A percentile compares a stretch with the other conserved stretches of the same genome.
Conservation (phyloP, 345 rosid genomes). For the Sonneratia alba region DNA sequence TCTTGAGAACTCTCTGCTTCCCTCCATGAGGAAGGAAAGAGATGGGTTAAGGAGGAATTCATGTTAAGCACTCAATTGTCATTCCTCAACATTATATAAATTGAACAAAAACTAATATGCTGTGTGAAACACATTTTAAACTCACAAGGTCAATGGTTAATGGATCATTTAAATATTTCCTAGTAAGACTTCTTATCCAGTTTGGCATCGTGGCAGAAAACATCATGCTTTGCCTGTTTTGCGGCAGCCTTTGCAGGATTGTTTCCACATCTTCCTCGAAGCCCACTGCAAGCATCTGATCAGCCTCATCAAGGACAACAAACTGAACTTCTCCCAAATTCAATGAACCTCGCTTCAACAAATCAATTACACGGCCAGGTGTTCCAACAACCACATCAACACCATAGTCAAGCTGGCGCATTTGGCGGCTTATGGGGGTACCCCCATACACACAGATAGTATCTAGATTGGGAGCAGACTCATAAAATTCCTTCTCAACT, state of each 20-base stretch:
- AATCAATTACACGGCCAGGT: conserved; percentile 92
- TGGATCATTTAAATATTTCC: conserved; percentile 63
- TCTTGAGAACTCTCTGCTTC: background rate
- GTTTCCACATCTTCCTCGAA: conserved; percentile 88
- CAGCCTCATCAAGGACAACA: conserved; percentile 92
- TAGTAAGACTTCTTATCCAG: conserved; percentile 69
- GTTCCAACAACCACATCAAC: conserved; percentile 90
- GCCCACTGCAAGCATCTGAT: conserved; percentile 97
- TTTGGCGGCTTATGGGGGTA: conserved; percentile 61
- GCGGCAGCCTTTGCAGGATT: conserved; percentile 60
- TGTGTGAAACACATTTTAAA: background rate
- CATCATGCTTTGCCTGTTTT: conserved; percentile 77
- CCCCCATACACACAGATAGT: conserved; percentile 90
- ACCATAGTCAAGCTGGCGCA: conserved; percentile 70
- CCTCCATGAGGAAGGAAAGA: background rate
- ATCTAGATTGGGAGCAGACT: conserved; percentile 77
- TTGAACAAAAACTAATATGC: background rate
- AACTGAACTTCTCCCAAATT: conserved; percentile 69
- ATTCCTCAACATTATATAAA: background rate
- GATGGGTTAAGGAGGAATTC: background rate
- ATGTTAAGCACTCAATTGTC: background rate
- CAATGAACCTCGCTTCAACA: conserved; percentile 80
- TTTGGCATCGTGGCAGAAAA: conserved; percentile 96
- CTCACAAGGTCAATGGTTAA: conserved; percentile 91
- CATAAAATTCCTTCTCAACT: conserved; percentile 79